phyloP scores from a whole-genome alignment of 169 alveolate genomes.

The Eimeria sp. region DNA sequence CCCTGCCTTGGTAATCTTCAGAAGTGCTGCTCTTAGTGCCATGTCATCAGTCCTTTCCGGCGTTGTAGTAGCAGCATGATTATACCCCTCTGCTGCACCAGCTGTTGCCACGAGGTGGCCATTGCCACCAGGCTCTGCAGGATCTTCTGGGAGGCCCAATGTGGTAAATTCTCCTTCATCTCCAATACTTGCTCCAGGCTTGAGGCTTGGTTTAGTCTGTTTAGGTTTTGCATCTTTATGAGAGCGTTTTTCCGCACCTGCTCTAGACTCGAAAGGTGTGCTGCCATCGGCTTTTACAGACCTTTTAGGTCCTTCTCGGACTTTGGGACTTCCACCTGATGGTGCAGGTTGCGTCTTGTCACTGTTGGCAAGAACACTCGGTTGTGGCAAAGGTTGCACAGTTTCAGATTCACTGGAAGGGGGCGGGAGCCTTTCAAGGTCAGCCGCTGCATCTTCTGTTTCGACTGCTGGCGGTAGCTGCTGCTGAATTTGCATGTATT shows the following conservation, averaged over 20 bases:
- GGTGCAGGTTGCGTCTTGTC: neutral
- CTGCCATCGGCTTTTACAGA: neutral
- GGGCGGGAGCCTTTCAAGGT: neutral
- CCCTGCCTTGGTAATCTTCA: conserved; percentile 35
- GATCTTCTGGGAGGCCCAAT: neutral
- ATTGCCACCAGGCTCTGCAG: conserved; percentile 3
- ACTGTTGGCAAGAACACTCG: neutral
- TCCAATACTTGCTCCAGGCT: conserved; percentile 29
- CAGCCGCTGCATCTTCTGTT: neutral
- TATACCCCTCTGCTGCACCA: neutral
- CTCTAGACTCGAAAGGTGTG: conserved; percentile 4
- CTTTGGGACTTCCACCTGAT: conserved; percentile 18
- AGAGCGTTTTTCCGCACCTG: neutral
- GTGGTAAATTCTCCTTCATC: neutral
- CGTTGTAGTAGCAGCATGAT: neutral
- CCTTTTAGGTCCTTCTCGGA: conserved; percentile 35
- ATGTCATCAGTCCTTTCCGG: neutral
- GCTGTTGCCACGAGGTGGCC: conserved; percentile 5
- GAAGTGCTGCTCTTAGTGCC: neutral
- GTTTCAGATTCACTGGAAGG: neutral
- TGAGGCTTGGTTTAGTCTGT: neutral
- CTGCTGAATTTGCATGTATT: conserved; percentile 49
- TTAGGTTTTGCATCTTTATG: conserved; percentile 39
- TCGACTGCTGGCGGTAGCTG: neutral
- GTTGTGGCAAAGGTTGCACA: neutral